Evolutionary conservation across 768 basidiomycete species (phyloP), one percentile per base, ranked within the genome.

Genomic region (Scleroderma citrinum): DNA sequence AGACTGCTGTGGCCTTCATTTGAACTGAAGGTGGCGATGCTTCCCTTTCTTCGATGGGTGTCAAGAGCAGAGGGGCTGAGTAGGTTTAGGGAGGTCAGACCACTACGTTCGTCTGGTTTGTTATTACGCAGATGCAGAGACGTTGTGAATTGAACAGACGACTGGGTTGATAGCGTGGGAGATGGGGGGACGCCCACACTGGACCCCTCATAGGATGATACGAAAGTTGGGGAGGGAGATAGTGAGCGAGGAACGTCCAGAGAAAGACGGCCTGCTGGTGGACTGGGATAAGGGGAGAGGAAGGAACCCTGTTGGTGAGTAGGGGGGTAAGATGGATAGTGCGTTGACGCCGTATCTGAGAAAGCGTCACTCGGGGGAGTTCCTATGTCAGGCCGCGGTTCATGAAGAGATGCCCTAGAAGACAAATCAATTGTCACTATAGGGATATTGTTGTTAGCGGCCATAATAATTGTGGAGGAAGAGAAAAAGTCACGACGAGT

Each of bases 81-180:
- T 11, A 85, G 66, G 14, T 71, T 62, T 3, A 82, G 69, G 8
- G 78, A 82, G 1, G 75, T 67, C 16, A 72, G 52, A n/a, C 79
- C 85, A 24, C 67, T 71, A 29, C 66, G 70, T 30, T 76, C 75
- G 19, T 84, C 76, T 0, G 85, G 87, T 35, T 76, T 74, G 58
- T 89, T 90, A 37, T 83, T 78, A 32, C 89, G 80, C 41, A 92
- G 61, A 3, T 75, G 73, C 3, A 80, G 68, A 7, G 81, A 70
- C 3, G 78, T 76, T 1, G 64, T 65, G 51, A 84, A 88, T 30
- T 81, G 77, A 0, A 78, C 74, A 0, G 80, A 80, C 3, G 84
- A 85, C 14, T 72, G 75, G 3, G 73, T 77, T 0, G 89, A 87
- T 10, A 87, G 72, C 0, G 88, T 89, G 1, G 88, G 89, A 0